phyloP scores from a whole-genome alignment of 2,329 filamentous ascomycete genomes.

The Ophiostoma tasmaniense region DNA sequence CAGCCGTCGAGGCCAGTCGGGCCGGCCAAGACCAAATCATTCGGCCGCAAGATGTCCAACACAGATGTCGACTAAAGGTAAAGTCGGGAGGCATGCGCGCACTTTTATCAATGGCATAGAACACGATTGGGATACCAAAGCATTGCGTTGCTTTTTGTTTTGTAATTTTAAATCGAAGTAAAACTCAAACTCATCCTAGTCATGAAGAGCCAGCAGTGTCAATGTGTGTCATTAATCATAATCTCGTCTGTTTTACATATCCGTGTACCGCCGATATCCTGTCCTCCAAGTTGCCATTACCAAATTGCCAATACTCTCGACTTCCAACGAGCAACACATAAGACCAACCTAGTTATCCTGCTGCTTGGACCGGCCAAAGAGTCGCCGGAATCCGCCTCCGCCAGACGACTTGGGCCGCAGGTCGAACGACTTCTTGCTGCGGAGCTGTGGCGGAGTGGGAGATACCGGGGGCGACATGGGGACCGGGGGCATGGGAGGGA shows the following conservation, averaged over 20 bases:
- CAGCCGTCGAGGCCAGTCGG: not conserved
- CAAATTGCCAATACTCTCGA: no score
- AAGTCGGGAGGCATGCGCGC: not conserved
- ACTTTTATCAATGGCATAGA: not conserved
- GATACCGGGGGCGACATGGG: conserved; percentile 9
- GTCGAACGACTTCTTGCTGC: conserved; percentile 14
- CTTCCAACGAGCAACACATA: not conserved
- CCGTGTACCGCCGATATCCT: not conserved
- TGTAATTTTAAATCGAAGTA: not conserved
- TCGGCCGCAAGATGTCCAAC: not conserved
- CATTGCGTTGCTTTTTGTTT: not conserved
- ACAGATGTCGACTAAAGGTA: not conserved
- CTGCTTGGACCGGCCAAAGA: conserved; percentile 19
- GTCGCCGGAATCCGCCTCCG: conserved; percentile 18
- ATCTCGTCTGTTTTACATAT: conserved; percentile 1
- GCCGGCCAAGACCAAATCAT: not conserved
- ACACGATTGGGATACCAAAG: not conserved
- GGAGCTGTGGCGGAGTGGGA: conserved; percentile 12
- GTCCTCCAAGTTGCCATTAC: not conserved
- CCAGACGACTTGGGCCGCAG: conserved; percentile 19
- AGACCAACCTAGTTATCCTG: not conserved
- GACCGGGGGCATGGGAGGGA: not conserved
- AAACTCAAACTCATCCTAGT: not conserved
- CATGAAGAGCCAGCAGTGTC: not conserved
- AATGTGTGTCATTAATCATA: not conserved